Base-by-base conservation (phyloP, 108 stramenopile species). In the Mayamaea pseudoterrestris region DNA sequence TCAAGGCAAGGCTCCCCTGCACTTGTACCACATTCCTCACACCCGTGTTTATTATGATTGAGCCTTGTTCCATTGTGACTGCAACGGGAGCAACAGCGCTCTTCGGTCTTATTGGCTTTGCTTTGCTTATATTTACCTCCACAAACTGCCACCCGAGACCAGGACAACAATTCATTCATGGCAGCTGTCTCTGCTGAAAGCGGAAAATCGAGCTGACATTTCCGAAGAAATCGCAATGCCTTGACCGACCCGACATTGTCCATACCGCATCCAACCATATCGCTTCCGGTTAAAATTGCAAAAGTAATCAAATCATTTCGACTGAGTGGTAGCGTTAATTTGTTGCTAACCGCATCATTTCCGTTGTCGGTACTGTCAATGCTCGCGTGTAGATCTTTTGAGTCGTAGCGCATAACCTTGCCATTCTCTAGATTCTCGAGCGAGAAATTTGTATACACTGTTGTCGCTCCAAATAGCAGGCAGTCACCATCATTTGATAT, bases 401-500 rank as follows among this genome's bases (percentile, higher is more conserved):
- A 47, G 50, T 83, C 77, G 44, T 83, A 89, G 21, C 75, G 50
- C 47, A 83, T 68, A 0, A 89, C 72, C 18, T 60, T 44, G 13
- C 67, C 44, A 22, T 74, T 47, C 11, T 69, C 57, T 8, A 89
- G 60, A 61, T 81, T 83, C 37, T 89, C 82, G 7, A 76, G 25
- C 2, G 83, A 88, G 44, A 97, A 95, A 31, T 94, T 91, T 23
- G 86, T 84, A 69, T 93, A 97, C 2, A 98, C 53, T 4, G 52
- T 56, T 39, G 57, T 63, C 7, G 90, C 93, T n/a, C 97, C 23
- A 55, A 93, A 98, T 9, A 93, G 46, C 11, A 98, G 80, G 29
- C 90, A 83, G 56, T 98, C 97, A 1, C 81, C 84, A 66, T 98
- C 97, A 47, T 95, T 96, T 1, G 93, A 92, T 17, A 98, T 75